These are phyloP conservation scores for Hyphopichia wangnamkhiaoensis DNA, from an alignment of 1,139 yeast genomes.

Conservation along the genomic window DNA sequence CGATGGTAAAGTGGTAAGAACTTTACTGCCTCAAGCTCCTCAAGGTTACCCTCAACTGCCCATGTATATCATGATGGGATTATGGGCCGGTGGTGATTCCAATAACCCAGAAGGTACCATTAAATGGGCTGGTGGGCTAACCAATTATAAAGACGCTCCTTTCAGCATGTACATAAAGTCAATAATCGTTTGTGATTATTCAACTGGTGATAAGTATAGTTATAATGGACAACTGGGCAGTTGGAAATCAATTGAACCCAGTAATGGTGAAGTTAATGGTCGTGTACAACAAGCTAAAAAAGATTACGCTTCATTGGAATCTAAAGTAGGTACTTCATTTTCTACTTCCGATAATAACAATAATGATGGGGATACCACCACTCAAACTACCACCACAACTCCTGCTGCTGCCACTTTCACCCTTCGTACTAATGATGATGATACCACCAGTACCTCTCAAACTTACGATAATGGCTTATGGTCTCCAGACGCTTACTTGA, in stretches of 20 bases:
- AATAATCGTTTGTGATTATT: slow-evolving; percentile 71
- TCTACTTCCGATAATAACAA: background rate
- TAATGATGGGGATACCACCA: background rate
- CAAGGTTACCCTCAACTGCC: slow-evolving; percentile 80
- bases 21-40: slow-evolving; percentile 49
- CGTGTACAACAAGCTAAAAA: slow-evolving; percentile 50
- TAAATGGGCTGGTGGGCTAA: slow-evolving; percentile 83
- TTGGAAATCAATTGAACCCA: slow-evolving; percentile 68
- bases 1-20: slow-evolving; percentile 63
- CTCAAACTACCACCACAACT: background rate
- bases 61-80: slow-evolving; percentile 67
- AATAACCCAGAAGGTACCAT: slow-evolving; percentile 67
- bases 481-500: background rate
- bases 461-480: background rate
- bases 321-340: background rate
- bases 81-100: slow-evolving; percentile 85
- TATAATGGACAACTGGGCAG: slow-evolving; percentile 66
- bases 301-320: slow-evolving; percentile 36
- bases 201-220: slow-evolving; percentile 68
- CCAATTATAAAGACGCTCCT: slow-evolving; percentile 67
- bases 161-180: slow-evolving; percentile 66
- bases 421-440: slow-evolving; percentile 12
- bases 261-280: slow-evolving; percentile 65
- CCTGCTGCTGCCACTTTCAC: slow-evolving; percentile 9
- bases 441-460: slow-evolving; percentile 12